phyloP scores from a whole-genome alignment of 148 eudicot genomes.

The Dysphania ambrosioides region DNA sequence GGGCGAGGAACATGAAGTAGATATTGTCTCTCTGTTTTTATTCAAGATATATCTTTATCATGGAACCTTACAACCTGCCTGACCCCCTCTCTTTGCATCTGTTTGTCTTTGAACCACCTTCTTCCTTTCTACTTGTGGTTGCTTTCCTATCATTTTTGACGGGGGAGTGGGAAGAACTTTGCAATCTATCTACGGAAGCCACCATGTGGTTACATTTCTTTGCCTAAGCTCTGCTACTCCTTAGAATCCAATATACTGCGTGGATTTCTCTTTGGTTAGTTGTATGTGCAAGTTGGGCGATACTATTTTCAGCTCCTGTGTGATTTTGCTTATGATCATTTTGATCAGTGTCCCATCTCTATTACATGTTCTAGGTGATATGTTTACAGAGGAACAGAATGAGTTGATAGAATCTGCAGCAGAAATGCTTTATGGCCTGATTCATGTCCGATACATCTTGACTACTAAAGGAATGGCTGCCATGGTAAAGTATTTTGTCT shows the following conservation, averaged over 20 bases:
- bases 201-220: background rate
- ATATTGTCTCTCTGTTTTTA: too few relatives aligned
- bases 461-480: slow-evolving; percentile 95
- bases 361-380: slow-evolving; percentile 51
- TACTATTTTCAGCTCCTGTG: background rate
- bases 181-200: too few relatives aligned
- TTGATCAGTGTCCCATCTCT: slow-evolving; percentile 3
- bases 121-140: too few relatives aligned
- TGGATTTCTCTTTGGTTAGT: background rate
- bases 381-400: slow-evolving; percentile 86
- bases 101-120: too few relatives aligned
- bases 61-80: too few relatives aligned
- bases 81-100: too few relatives aligned
- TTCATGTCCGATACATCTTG: slow-evolving; percentile 89
- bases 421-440: slow-evolving; percentile 94
- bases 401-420: slow-evolving; percentile 96
- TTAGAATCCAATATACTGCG: background rate
- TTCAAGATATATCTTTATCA: too few relatives aligned
- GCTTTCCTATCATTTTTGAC: too few relatives aligned
- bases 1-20: too few relatives aligned
- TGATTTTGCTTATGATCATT: slow-evolving; percentile 3
- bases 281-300: background rate
- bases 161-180: too few relatives aligned
- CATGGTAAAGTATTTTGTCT: slow-evolving; percentile 51
- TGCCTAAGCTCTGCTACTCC: background rate